These are phyloP conservation scores for Xerocomus nothofagi DNA, from an alignment of 1,284 basidiomycete genomes.

Conservation along the genomic window DNA sequence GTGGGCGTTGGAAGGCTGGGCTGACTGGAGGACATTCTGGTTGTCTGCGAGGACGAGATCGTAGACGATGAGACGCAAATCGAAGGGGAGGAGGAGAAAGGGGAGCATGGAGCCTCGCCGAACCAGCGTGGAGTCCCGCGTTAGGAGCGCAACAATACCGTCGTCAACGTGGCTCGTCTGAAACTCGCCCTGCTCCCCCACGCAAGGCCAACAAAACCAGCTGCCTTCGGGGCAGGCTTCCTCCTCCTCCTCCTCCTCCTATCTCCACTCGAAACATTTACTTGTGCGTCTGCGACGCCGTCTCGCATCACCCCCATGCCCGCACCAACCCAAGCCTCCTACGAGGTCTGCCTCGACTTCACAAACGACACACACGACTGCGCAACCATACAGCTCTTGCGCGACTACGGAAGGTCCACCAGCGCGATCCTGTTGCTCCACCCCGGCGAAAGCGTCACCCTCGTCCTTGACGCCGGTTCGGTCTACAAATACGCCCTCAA, in stretches of 20 bases:
- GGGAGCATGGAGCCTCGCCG: constrained; percentile 27
- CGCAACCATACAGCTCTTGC: constrained; percentile 62
- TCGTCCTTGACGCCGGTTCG: constrained; percentile 66
- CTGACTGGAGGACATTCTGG: constrained; percentile 20
- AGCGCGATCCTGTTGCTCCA: constrained; percentile 57
- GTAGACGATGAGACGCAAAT: constrained; percentile 41
- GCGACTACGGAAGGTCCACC: constrained; percentile 59
- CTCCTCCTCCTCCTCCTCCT: constrained; percentile 18
- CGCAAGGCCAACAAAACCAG: constrained; percentile 37
- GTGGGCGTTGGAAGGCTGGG: constrained; percentile 41
- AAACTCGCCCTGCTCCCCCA: constrained; percentile 33
- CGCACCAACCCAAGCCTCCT: constrained; percentile 44
- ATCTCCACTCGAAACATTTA: constrained; percentile 10
- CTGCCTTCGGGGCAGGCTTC: constrained; percentile 22
- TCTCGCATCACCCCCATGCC: constrained; percentile 39
- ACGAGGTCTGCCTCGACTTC: constrained; percentile 67
- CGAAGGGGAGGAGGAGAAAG: constrained; percentile 32
- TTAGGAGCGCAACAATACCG: constrained; percentile 35
- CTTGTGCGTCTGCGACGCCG: constrained; percentile 28
- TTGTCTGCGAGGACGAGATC: constrained; percentile 31
- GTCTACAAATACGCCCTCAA: constrained; percentile 70
- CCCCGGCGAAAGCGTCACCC: constrained; percentile 61
- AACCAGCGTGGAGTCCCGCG: constrained; percentile 31
- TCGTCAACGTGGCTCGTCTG: constrained; percentile 36
- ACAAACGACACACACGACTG: constrained; percentile 67